Conservation (phyloP, 169 alveolate genomes). For the Toxoplasma gondii region DNA sequence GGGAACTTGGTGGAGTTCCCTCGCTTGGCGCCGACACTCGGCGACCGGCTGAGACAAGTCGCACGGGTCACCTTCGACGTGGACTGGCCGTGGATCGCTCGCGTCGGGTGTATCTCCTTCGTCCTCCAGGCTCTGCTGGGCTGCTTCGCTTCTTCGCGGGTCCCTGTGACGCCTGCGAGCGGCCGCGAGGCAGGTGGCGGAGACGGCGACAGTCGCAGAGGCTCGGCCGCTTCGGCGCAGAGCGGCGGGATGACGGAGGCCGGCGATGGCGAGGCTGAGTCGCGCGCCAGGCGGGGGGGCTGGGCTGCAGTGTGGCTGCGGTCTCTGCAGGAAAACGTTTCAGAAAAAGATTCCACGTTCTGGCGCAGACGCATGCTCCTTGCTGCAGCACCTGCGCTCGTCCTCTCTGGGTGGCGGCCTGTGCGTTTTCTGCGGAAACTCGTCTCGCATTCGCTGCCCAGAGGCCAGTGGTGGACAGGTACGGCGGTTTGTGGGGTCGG, state of each 20-base stretch:
- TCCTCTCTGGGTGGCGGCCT: neutral
- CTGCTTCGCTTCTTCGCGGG: neutral
- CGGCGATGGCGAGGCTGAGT: neutral
- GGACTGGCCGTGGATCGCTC: conserved; percentile 17
- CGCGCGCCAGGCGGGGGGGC: neutral
- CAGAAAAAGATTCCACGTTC: neutral
- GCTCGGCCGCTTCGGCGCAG: neutral
- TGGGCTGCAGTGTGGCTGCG: neutral
- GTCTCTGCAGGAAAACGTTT: neutral
- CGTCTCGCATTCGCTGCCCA: conserved; percentile 29
- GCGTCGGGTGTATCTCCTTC: neutral
- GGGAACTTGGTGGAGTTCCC: neutral
- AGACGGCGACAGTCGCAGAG: neutral
- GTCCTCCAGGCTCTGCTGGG: neutral
- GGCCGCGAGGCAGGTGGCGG: neutral
- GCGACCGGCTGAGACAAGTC: neutral
- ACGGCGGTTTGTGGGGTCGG: neutral
- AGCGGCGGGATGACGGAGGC: no score
- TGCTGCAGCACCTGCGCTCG: neutral
- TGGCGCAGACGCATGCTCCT: neutral
- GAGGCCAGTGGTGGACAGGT: conserved; percentile 24
- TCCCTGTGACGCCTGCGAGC: neutral
- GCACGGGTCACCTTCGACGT: neutral
- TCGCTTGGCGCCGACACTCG: neutral
- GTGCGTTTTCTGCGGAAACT: neutral